A percentile compares a stretch with the other conserved stretches of the same genome.
Evolutionary conservation across 305 asterid genomes (phyloP).

Genomic region (Fraxinus dipetala): DNA sequence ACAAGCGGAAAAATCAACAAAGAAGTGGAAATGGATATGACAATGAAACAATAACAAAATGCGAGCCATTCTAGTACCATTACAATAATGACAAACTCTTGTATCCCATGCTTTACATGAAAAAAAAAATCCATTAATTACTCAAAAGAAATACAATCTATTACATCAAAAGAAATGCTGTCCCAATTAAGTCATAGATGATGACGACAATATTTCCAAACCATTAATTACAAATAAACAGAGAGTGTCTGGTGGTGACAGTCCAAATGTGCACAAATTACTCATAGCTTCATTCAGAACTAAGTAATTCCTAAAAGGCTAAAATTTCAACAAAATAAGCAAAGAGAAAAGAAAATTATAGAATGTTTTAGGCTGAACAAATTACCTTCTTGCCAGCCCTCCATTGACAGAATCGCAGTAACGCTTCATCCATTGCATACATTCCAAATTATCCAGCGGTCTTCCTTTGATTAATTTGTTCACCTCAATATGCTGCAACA

Average conservation of each 20-base stretch:
- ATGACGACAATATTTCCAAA: neutral
- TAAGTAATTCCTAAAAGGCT: neutral
- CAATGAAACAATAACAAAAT: neutral
- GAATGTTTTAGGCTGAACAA: neutral
- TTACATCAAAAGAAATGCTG: neutral
- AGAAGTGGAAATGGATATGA: neutral
- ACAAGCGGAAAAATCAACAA: neutral
- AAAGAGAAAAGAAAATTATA: conserved; percentile 16
- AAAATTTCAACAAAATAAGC: neutral
- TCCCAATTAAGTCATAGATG: neutral
- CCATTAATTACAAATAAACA: neutral
- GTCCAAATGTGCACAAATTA: neutral
- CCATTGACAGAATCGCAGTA: conserved; percentile 67
- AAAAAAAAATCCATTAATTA: neutral
- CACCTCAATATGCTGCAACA: conserved; percentile 75
- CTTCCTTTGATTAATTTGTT: conserved; percentile 85
- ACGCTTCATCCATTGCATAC: conserved; percentile 97
- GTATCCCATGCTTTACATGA: neutral
- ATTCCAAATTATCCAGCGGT: conserved; percentile 84
- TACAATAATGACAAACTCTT: neutral
- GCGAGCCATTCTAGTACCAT: neutral
- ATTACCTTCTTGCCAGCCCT: conserved; percentile 48
- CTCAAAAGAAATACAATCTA: neutral
- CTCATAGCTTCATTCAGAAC: neutral
- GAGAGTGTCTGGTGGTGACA: no score